Base-by-base conservation (phyloP, 257 asterid genomes). In the Solanum megistacrolobum region DNA sequence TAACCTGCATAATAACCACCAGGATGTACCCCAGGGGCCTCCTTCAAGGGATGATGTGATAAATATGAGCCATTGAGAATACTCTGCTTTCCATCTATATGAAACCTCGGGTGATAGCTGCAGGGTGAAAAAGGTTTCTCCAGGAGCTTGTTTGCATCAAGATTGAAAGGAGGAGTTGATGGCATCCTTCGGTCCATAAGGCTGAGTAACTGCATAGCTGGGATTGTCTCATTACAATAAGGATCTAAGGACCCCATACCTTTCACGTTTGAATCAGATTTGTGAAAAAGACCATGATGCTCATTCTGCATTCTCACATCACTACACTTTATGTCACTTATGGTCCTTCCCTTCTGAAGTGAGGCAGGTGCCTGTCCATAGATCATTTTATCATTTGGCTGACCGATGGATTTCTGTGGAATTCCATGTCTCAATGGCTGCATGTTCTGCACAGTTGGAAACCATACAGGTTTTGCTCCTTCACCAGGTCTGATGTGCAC, bases 171-270 rank as follows among this genome's bases (percentile, higher is more conserved):
- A 8, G 86, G 60, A 48, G 86, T 79, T 0, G 95, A 88, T 32
- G 87, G 87, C 36, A 91, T 87, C 41, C 92, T 85, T 65, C 89
- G 94, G 85, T 96, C 94, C 98, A 94, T 95, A 90, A 95, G 89
- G 72, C 96, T 94, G 21, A 95, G 92, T 90, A 96, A 84, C 85
- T 94, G 97, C 98, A 96, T 90, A 34, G 98, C 98, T 14, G 96
- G 98, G 88, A 95, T 96, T 27, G 93, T 91, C 12, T 94, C 96
- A 16, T 94, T 94, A 16, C 91, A 87, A 87, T 93, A 93, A 76
- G 93, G 88, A 87, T 94, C 98, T 55, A 89, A 72, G 14, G 94
- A 88, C 8, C 91, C 93, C 8, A 55, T 66, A 16, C 92, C 78
- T 58, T 90, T 88, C n/a, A 29, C 29, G 29, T 29, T 82, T 27